Conservation (phyloP, 768 basidiomycete species). For the Boletus sensibilis region DNA sequence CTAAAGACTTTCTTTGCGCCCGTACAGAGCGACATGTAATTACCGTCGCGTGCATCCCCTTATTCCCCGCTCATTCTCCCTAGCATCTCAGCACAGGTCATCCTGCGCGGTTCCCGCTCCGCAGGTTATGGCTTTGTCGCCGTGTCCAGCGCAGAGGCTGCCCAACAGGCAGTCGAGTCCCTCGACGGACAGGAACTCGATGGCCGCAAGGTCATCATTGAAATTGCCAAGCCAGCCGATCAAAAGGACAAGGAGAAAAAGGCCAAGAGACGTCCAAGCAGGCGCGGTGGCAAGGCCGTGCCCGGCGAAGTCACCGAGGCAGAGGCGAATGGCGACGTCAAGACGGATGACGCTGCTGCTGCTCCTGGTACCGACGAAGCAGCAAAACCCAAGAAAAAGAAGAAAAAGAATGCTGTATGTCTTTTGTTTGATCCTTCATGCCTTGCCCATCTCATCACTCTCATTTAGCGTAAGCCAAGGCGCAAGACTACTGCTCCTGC, state of each 20-base stretch:
- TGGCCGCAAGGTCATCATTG: constrained; percentile 84
- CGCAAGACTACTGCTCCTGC: constrained; percentile 36
- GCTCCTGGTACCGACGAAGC: constrained; percentile 52
- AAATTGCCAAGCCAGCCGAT: constrained; percentile 89
- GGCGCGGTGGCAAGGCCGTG: constrained; percentile 83
- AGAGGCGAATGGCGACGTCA: constrained; percentile 77
- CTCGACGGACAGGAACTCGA: constrained; percentile 90
- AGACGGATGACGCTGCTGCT: constrained; percentile 54
- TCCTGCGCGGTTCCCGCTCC: constrained; percentile 79
- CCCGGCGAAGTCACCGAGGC: constrained; percentile 89
- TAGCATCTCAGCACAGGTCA: constrained; percentile 83
- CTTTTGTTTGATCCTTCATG: background rate
- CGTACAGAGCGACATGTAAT: constrained; percentile 84
- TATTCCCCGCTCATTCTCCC: constrained; percentile 13
- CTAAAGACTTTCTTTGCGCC: constrained; percentile 92
- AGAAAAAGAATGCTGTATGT: constrained; percentile 65
- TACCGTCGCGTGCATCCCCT: constrained; percentile 22
- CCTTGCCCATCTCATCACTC: constrained; percentile 9
- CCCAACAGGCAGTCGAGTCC: constrained; percentile 78
- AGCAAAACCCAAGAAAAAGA: constrained; percentile 73
- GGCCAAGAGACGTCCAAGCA: constrained; percentile 77
- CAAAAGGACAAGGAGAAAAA: constrained; percentile 79
- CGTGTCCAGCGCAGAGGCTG: constrained; percentile 75
- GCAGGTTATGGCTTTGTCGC: constrained; percentile 95
- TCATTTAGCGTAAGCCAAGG: constrained; percentile 55